Base-by-base conservation (phyloP, 257 asterid species). In the Nicotiana paniculata region DNA sequence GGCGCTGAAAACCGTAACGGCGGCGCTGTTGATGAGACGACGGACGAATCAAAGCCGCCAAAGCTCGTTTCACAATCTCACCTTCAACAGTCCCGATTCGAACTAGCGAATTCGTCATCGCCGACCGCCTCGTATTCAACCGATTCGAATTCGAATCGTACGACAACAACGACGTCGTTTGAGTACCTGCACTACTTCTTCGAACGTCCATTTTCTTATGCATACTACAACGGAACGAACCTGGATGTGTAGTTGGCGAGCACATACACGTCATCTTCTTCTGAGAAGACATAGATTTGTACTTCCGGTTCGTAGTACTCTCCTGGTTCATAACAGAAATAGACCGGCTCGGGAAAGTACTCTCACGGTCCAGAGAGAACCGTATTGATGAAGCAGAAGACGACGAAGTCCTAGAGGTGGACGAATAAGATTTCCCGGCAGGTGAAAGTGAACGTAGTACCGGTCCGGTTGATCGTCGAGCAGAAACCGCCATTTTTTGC, bases 241-340 rank as follows among this genome's bases (percentile, higher is more conserved):
- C 95, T 6, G 93, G 93, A 84, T 91, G 93, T 53, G 80, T 91
- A 0, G 93, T 90, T 1, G 93, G 95, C 9, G 95, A 89, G 74
- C 95, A 91, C 92, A 89, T 85, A 48, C 95, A 91, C 30, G 89
- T 80, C 84, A 79, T 66, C 88, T 80, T 91, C 51, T 88, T 33
- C 57, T 15, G 54, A 55, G 55, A 30, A 43, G 77, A 6, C 18
- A 72, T 1, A 39, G 79, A 43, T 74, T 74, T 43, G 51, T 43
- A 43, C 11, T 43, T 11, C 51, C 51, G 51, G 51, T 43, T 43
- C 51, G 51, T 43, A 43, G 51, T 43, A 8, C 51, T 74, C 24
- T 74, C 76, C 76, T 76, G 61, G 83, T 64, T 80, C 64, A 79
- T 66, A 10, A 83, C 83, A 16, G 90, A 86, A 51, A 88, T 77